Conservation (phyloP, 1,139 yeast genomes). For the Nakaseomyces bracarensis region DNA sequence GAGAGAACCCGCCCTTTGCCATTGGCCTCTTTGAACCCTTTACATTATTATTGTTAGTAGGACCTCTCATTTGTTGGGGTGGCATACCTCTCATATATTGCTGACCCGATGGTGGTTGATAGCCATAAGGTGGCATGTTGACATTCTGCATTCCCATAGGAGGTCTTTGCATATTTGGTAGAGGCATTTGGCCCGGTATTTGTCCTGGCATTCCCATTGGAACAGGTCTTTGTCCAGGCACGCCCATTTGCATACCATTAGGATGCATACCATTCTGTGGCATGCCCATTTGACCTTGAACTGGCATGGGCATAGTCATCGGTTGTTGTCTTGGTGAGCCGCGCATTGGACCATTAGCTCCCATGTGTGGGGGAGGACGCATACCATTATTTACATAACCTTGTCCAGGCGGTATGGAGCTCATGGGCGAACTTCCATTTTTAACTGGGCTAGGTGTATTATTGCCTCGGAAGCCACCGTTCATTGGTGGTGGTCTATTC, state of each 20-base stretch:
- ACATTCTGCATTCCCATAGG: constrained; percentile 1
- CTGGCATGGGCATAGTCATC: neutral
- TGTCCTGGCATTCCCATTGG: neutral
- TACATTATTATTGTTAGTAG: neutral
- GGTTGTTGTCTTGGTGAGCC: constrained; percentile 1
- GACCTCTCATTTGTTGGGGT: no score
- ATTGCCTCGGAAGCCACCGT: neutral
- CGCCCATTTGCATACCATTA: neutral
- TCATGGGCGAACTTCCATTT: neutral
- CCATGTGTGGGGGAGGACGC: constrained; percentile 1
- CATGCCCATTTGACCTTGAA: neutral
- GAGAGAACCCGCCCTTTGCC: constrained; percentile 25
- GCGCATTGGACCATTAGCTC: neutral
- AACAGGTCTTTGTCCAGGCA: neutral
- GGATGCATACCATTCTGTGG: neutral
- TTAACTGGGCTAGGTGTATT: neutral
- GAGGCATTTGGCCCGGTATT: constrained; percentile 10
- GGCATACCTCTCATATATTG: neutral
- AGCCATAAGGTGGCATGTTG: constrained; percentile 3
- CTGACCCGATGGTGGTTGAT: neutral
- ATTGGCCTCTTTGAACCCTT: neutral
- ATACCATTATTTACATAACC: neutral
- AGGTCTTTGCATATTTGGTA: constrained; percentile 4
- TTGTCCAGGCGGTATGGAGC: neutral
- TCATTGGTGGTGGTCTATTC: constrained; percentile 4